Evolutionary conservation across 2,329 filamentous ascomycete species (phyloP), one percentile per base, ranked within the genome.

Genomic region (Hypomyces rosellus): DNA sequence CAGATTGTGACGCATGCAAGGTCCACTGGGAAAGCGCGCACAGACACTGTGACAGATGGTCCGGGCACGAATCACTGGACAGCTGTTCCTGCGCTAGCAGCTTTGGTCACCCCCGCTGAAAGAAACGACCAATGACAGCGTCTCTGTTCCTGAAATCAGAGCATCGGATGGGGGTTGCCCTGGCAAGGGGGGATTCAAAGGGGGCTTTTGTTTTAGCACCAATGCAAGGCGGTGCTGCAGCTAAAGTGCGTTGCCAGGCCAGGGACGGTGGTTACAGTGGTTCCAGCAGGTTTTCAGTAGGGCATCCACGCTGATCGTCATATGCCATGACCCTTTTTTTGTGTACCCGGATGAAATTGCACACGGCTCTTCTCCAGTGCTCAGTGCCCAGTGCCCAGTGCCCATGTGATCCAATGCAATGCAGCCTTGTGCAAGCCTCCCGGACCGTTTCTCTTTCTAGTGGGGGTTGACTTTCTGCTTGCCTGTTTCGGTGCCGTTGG

Each of bases 31-130:
- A 30, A 30, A 30, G 25, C 3, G 9, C 25, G 25, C 25, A 30
- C 25, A 30, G 25, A 30, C 25, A 30, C 25, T 30, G 25, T 30
- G 25, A 30, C 25, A 30, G 25, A 30, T 22, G 39, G 38, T 5
- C 22, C 34, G 44, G 44, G 33, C 16, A 16, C 34, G 34, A 30
- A 33, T 46, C 48, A 34, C 40, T 47, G 45, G 38, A 41, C 40
- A 51, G 51, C 55, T 53, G 61, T 62, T 62, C 60, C 61, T 63
- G 62, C 56, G 55, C 61, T 59, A 53, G 38, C 51, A 34, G 59
- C 49, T 55, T 54, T 54, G 25, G 25, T 30, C 25, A 30, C 9
- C 25, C 48, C 45, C 46, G 37, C 54, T 40, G n/a, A n/a, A 8
- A 2, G 0, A 2, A 2, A 3, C 5, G 40, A 11, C 61, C 61